Evolutionary conservation across 805 yeast species (phyloP), one percentile per base, ranked within the genome.

Genomic region (Starmerella bacillaris): DNA sequence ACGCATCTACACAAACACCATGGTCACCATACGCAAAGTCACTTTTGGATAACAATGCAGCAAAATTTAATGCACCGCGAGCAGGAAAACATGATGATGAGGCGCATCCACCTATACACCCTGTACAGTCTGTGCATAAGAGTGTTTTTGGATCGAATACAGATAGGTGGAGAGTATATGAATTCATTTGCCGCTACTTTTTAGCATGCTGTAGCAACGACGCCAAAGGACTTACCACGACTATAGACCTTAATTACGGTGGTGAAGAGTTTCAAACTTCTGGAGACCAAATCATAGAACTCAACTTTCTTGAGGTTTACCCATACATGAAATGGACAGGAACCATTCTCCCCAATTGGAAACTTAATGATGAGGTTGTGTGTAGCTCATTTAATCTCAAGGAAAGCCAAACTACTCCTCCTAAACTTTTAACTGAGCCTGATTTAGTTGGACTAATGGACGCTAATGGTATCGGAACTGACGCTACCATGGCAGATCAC

Each of bases 41-140:
- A 3, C 46, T 74, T 5, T 35, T 68, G 5, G 54, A 56, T 6
- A 11, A 16, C n/a, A 2, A 31, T 3, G 18, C 12, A 14, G 64
- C 63, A 22, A 65, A 63, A 27, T 78, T 67, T 48, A 49, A 63
- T n/a, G 49, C 49, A 3, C 98, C 99, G 0, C 59, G 96, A 34
- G 63, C 64, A 27, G 99, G 99, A 4, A 65, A 61, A 9, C 74
- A 79, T 50, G 78, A 83, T 50, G 99, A 89, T 58, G 74, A 82
- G 51, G 96, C 98, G 18, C 99, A 89, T 66, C 96, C 98, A 4
- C 95, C 99, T 0, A 89, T 89, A 38, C 95, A 89, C 55, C 99
- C 99, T 0, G 72, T 80, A 8, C 49, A 42, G 11, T 47, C 47
- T 4, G 50, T 45, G 3, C 37, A 41, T 1, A 35, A 37, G 2